Base-by-base conservation (phyloP, 345 rosid genomes). In the Citrus cavaleriei region DNA sequence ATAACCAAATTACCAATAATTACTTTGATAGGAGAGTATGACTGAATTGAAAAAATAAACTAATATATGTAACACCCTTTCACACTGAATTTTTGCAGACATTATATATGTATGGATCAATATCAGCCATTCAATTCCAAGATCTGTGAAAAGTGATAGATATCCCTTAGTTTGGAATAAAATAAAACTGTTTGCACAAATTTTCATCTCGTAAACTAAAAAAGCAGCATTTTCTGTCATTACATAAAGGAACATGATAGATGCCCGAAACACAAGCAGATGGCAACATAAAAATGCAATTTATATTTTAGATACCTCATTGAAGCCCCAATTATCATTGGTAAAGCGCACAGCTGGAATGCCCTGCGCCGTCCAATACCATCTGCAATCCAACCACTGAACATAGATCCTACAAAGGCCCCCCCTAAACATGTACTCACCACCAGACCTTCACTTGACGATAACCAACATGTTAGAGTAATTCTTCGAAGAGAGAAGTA, bases 361-460 rank as follows among this genome's bases (percentile, higher is more conserved):
- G 96, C 94, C 87, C 93, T 84, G 67, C 98, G 93, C 35, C 97
- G 97, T 12, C 99, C 98, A 82, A 93, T 86, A 21, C 97, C 98
- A 85, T 95, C 99, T 8, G 97, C 93, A 34, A 95, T 87, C 93
- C 88, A 87, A 65, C 98, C 99, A 84, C 98, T 93, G 74, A 93
- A 84, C 81, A 92, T 54, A 35, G 95, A 95, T 83, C 99, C 98
- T 79, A 91, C 14, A 71, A 93, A 92, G 81, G 97, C 99, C 57
- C 99, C 99, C 21, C 92, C 99, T 84, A 95, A 87, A 80, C 98
- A 95, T 40, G 90, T 90, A 84, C 99, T 93, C 73, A 95, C 99
- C 72, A 92, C 99, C 55, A 95, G 86, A 78, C 99, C 98, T 95
- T 77, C 81, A 90, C 78, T 76, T 35, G 74, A 65, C 35, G 59